Evolutionary conservation across 2,329 filamentous ascomycete genomes (phyloP), one percentile per base, ranked within the genome.

Genomic region (Xylariaceae sp.): DNA sequence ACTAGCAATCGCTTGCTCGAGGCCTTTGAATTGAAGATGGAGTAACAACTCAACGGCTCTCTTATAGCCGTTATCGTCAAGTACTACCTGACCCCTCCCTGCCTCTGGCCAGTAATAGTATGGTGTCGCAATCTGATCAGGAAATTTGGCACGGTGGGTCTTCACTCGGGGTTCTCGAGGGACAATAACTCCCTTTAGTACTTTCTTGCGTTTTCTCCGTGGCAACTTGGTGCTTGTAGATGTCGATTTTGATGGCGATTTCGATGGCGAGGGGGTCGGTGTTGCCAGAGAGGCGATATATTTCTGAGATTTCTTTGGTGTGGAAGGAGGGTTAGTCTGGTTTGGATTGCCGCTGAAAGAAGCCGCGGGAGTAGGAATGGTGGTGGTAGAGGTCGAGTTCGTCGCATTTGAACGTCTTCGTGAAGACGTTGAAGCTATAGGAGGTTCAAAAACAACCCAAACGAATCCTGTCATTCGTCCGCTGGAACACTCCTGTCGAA

Each of bases 381-480:
- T 28, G 1, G 58, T 14, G 2, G 6, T 33, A 45, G 23, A 9
- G 24, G 46, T 17, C 6, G 53, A 49, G 19, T 21, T 48, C 4
- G 28, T 12, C 8, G 63, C 26, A n/a, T 61, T 39, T 14, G 60
- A 28, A 6, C 41, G 39, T 6, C 50, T 19, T 24, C 2, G 33
- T 23, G 41, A 7, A 14, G 19, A 9, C 12, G 41, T 55, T 8
- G 58, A 40, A 16, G 54, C 21, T 28, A 48, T 31, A 16, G 69
- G 59, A 8, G 86, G 81, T 29, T 92, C 88, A 63, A 97, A 89
- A 0, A 97, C 88, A 23, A 97, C 78, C 94, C 96, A 99, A 23
- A 98, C 82, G 65, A 99, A 99, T 0, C 96, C 96, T 0, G 96
- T 96, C 69, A 96, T 82, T 16, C 93, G 83, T 0, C 95, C 96